phyloP scores from a whole-genome alignment of 2,329 filamentous ascomycete genomes.

The Tolypocladium pustulatum region DNA sequence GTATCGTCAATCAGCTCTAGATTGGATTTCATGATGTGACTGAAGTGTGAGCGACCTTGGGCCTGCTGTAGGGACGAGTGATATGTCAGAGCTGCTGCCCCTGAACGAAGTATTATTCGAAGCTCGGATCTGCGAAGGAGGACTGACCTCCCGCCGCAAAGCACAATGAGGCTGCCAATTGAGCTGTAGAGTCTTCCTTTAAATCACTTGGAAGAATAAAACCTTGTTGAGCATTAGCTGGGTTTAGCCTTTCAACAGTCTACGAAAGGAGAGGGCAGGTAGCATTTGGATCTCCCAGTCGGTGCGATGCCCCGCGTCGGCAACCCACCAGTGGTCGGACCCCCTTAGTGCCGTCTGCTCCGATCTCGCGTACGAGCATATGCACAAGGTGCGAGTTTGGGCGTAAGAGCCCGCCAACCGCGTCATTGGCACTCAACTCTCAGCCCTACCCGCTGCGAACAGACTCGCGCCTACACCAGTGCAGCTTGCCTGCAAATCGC shows the following conservation, averaged over 20 bases:
- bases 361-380: neutral
- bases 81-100: neutral
- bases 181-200: neutral
- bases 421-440: neutral
- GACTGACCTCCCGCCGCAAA: neutral
- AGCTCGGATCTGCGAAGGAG: too few relatives aligned
- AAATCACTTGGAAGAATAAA: too few relatives aligned
- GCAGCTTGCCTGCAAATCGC: neutral
- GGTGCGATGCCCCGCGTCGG: neutral
- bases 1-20: conserved; percentile 43
- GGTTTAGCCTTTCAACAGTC: neutral
- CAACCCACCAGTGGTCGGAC: neutral
- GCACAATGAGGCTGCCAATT: neutral
- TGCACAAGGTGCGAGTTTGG: neutral
- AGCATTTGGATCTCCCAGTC: too few relatives aligned
- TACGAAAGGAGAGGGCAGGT: neutral
- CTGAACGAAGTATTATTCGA: neutral
- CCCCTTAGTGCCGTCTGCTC: neutral
- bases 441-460: neutral
- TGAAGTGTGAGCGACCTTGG: neutral
- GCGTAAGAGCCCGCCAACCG: neutral
- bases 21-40: conserved; percentile 19
- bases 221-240: too few relatives aligned
- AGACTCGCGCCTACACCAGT: neutral
- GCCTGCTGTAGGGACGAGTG: neutral